Base-by-base conservation (phyloP, 345 rosid genomes). In the Lepidium aucheri region DNA sequence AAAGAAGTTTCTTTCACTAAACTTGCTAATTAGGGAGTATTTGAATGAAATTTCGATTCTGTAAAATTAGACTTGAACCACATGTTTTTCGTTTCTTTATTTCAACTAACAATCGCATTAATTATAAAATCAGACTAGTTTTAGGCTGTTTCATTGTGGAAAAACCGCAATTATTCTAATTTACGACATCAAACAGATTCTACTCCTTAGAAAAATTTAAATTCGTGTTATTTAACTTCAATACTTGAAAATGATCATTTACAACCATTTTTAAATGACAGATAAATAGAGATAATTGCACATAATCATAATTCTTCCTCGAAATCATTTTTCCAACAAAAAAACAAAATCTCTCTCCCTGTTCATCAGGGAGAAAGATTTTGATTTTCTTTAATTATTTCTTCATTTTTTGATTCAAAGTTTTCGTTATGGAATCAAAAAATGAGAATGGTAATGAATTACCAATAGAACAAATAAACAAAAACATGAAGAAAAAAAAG, bases 341-440 rank as follows among this genome's bases (percentile, higher is more conserved):
- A 24, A 41, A 53, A 20, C 41, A 66, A 59, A 24, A 35, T 43
- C 61, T 65, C 35, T 59, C 67, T 24, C 54, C 76, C 71, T 50
- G 59, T 72, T 51, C 18, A 28, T n/a, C n/a, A 72, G 77, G 77
- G 67, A 57, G 53, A 64, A 62, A 36, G 22, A 38, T 63, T 70
- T 63, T 70, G 50, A 26, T 34, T 57, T 55, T 32, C 8, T 1
- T 47, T 40, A 7, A 11, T 12, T 40, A 15, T 60, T 12, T 51
- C 2, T 1, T 33, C 39, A 43, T 5, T 12, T 26, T 24, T 45
- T 42, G 51, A 26, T 57, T 22, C 40, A 18, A 10, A 7, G 44
- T 73, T 8, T 4, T 42, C 18, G 15, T 4, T 8, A 73, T 73
- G 77, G 77, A 73, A 53, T 45, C 63, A 52, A 54, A 66, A 59